Percentiles rank a stretch among this genome's conserved stretches.
Conservation (phyloP, 73 alveolate species). For the Symbiodinium pilosum region DNA sequence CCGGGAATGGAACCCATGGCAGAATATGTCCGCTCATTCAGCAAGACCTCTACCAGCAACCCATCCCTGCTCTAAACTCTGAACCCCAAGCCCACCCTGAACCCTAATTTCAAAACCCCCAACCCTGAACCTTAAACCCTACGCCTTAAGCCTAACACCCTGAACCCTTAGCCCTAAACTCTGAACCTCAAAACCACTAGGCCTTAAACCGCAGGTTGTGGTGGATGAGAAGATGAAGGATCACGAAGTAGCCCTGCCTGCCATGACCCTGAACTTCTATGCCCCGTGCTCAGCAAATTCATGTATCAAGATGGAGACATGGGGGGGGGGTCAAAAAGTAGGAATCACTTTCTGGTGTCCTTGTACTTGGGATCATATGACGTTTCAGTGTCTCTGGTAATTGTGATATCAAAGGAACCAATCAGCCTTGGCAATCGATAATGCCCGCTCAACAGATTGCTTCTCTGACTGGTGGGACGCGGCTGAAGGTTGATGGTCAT, state of each 20-base stretch:
- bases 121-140: too few species aligned
- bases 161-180: too few species aligned
- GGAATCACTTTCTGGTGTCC: background rate
- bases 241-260: constrained; percentile 51
- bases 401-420: too few species aligned
- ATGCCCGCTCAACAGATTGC: background rate
- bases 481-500: constrained; percentile 67
- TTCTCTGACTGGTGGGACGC: background rate
- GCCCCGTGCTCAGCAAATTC: background rate
- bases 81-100: too few species aligned
- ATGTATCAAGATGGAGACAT: background rate
- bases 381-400: background rate
- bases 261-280: constrained; percentile 69
- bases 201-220: constrained; percentile 20
- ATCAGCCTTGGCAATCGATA: too few species aligned
- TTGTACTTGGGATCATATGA: background rate
- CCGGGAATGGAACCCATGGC: too few species aligned
- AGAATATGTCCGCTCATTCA: too few species aligned
- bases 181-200: background rate
- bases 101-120: too few species aligned
- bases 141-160: too few species aligned
- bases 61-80: too few species aligned
- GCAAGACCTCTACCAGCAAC: too few species aligned
- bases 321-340: too few species aligned
- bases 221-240: constrained; percentile 67